Conservation (phyloP, 495 filamentous ascomycete species). For the Letharia lupina region DNA sequence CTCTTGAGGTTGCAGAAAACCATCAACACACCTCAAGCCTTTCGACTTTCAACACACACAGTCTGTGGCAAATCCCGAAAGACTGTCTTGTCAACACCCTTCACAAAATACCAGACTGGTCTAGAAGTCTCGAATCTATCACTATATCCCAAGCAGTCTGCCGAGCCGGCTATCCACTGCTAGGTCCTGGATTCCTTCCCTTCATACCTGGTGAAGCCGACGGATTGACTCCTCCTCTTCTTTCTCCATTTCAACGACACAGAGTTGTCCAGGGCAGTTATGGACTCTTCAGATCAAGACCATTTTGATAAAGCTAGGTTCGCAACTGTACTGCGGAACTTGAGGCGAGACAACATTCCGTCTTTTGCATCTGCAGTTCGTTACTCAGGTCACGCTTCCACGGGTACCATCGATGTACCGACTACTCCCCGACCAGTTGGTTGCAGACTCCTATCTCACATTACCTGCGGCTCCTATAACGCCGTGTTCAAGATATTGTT, state of each 20-base stretch:
- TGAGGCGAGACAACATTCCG: background rate
- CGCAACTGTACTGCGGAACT: background rate
- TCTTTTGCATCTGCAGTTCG: background rate
- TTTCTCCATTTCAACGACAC: background rate
- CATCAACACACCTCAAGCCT: too few species aligned
- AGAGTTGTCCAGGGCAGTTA: background rate
- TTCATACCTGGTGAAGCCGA: too few species aligned
- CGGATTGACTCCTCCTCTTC: too few species aligned
- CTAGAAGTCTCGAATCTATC: too few species aligned
- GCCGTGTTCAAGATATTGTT: constrained; percentile 24
- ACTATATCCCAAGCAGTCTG: too few species aligned
- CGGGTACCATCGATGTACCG: background rate
- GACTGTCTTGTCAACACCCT: too few species aligned
- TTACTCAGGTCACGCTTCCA: background rate
- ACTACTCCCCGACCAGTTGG: background rate
- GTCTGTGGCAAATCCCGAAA: too few species aligned
- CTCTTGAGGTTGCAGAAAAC: too few species aligned
- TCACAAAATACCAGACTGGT: too few species aligned
- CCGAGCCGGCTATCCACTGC: too few species aligned
- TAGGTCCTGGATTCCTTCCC: too few species aligned
- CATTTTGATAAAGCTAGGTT: background rate
- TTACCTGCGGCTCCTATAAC: constrained; percentile 20
- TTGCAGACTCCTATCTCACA: background rate
- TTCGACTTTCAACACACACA: too few species aligned
- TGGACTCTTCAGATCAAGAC: background rate